phyloP scores from a whole-genome alignment of 805 yeast genomes.

The Diddensiella santjacobensis region DNA sequence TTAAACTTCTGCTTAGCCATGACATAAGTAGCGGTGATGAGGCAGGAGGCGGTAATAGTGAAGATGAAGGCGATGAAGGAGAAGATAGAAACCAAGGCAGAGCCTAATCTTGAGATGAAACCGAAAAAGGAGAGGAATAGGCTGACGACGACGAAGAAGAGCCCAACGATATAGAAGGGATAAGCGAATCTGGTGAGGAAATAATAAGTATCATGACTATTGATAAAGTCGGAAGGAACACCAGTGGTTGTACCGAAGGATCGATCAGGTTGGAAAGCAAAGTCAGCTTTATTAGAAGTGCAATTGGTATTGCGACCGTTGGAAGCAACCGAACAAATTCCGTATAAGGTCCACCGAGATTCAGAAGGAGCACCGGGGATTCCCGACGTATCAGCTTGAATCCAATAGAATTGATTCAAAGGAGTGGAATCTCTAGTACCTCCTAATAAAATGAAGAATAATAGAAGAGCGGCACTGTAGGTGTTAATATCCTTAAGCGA shows the following conservation, averaged over 20 bases:
- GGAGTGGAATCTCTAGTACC: constrained; percentile 56
- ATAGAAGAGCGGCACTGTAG: constrained; percentile 44
- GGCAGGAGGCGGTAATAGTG: constrained; percentile 53
- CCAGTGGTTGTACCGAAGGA: constrained; percentile 56
- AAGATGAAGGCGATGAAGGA: constrained; percentile 27
- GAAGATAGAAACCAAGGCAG: constrained; percentile 26
- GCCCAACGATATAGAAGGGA: constrained; percentile 58
- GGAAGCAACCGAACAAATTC: constrained; percentile 46
- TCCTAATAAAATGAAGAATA: constrained; percentile 62
- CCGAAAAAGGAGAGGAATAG: constrained; percentile 36
- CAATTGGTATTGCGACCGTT: constrained; percentile 50
- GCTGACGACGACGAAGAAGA: constrained; percentile 50
- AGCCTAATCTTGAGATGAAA: constrained; percentile 25
- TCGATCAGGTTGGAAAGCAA: constrained; percentile 75
- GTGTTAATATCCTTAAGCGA: neutral
- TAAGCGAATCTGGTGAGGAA: constrained; percentile 66
- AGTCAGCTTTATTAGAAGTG: constrained; percentile 60
- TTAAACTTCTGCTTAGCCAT: constrained; percentile 68
- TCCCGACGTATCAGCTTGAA: constrained; percentile 65
- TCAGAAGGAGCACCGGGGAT: constrained; percentile 42
- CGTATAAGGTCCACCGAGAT: constrained; percentile 83
- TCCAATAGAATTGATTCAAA: constrained; percentile 69
- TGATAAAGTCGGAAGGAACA: constrained; percentile 53
- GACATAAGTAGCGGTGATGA: constrained; percentile 75
- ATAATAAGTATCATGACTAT: constrained; percentile 50